A percentile compares a stretch with the other conserved stretches of the same genome.
These are phyloP conservation scores for Gossypium davidsonii DNA, from an alignment of 441 rosid genomes.

Conservation along the genomic window DNA sequence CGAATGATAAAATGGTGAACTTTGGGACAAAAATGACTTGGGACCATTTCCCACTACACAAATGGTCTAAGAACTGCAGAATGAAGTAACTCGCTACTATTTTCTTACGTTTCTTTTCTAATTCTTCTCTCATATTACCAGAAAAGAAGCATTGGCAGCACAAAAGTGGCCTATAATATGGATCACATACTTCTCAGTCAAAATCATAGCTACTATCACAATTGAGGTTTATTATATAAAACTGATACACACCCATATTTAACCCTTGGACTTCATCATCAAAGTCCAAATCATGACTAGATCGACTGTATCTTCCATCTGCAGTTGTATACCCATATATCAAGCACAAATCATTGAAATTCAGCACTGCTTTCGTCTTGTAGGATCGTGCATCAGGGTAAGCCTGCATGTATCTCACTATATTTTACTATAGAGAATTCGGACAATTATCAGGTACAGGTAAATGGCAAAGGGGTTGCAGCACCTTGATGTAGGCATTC, in stretches of 20 bases:
- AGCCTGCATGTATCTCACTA: slow-evolving; percentile 39
- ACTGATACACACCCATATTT: slow-evolving; percentile 40
- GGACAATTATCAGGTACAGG: neutral
- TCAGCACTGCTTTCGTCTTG: slow-evolving; percentile 62
- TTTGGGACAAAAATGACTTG: neutral
- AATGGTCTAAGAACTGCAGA: neutral
- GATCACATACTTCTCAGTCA: neutral
- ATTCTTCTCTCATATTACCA: neutral
- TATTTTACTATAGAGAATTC: neutral
- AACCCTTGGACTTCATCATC: slow-evolving; percentile 59
- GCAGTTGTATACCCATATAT: slow-evolving; percentile 76
- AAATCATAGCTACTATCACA: neutral
- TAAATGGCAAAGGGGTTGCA: slow-evolving; percentile 15
- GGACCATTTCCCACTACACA: neutral
- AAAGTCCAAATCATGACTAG: slow-evolving; percentile 78
- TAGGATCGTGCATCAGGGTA: slow-evolving; percentile 67
- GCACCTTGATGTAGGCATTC: slow-evolving; percentile 61
- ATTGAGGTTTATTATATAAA: neutral
- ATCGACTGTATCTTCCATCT: slow-evolving; percentile 87
- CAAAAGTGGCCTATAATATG: neutral
- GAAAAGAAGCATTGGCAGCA: neutral
- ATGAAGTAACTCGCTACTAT: neutral
- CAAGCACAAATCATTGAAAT: slow-evolving; percentile 67
- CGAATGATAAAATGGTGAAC: neutral
- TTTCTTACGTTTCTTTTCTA: neutral